These are phyloP conservation scores for Vaucheria bursata DNA, from an alignment of 352 stramenopile species.

Conservation along the genomic window DNA sequence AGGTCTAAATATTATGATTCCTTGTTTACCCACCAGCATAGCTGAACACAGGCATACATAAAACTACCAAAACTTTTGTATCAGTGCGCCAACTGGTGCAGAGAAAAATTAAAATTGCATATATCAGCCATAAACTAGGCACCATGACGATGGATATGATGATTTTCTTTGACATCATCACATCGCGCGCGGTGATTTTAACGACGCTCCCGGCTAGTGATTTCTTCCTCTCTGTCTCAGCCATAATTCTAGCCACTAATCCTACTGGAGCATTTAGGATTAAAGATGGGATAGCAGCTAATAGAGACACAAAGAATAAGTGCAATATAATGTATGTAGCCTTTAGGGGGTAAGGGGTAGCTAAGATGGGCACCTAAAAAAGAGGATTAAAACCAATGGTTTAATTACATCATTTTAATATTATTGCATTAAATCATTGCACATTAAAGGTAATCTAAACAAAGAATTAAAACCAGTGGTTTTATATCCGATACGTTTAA, in stretches of 20 bases:
- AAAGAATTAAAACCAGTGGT: too few relatives aligned
- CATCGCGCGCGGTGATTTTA: constrained; percentile 75
- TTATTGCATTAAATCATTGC: too few relatives aligned
- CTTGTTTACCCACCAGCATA: too few relatives aligned
- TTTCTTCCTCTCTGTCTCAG: constrained; percentile 74
- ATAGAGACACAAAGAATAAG: constrained; percentile 64
- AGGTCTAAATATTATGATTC: too few relatives aligned
- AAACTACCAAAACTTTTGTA: constrained; percentile 37
- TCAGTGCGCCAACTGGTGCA: constrained; percentile 20
- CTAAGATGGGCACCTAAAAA: constrained; percentile 67
- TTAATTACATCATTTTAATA: constrained; percentile 13
- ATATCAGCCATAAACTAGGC: constrained; percentile 71
- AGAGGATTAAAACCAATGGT: neutral
- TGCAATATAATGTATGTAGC: constrained; percentile 70
- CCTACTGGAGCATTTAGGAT: constrained; percentile 78
- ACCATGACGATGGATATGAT: constrained; percentile 78
- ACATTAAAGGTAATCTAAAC: too few relatives aligned
- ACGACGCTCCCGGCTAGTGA: constrained; percentile 69
- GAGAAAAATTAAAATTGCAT: constrained; percentile 57
- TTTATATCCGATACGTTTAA: too few relatives aligned
- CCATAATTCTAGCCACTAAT: constrained; percentile 62
- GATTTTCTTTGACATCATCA: constrained; percentile 84
- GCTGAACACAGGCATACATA: constrained; percentile 43
- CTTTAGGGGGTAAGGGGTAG: constrained; percentile 66
- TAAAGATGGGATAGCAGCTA: constrained; percentile 78